Base-by-base conservation (phyloP, 1,139 yeast species). In the Protomyces arabidopsidicola region DNA sequence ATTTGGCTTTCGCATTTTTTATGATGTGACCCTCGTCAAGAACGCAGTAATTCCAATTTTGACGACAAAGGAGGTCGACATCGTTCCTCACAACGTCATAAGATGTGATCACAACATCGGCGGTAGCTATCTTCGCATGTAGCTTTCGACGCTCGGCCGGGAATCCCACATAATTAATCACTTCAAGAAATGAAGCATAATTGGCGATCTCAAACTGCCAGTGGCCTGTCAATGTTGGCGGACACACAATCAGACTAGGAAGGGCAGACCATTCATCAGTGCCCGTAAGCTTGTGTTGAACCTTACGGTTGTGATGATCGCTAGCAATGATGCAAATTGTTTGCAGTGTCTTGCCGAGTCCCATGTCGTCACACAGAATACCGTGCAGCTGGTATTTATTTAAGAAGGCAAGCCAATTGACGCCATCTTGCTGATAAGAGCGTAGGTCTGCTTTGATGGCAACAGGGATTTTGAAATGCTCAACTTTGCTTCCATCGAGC, bases 321-420 rank as follows among this genome's bases (percentile, higher is more conserved):
- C 97, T 90, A 0, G 98, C 88, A 63, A 95, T 90, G 69, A 95
- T 93, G 77, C 98, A 95, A 72, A 95, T 90, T 0, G 98, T 91
- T 75, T 95, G 99, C 67, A 95, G 80, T 0, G 99, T 95, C 74
- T 95, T 95, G 65, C 99, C 99, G 45, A 95, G 81, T 12, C 99
- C 99, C 99, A 95, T 95, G 83, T 95, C 99, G 75, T 95, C 99
- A 83, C 98, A 93, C 60, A 95, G 78, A 71, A 95, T 90, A 60
- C 98, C 99, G 76, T 95, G 98, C 60, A 95, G 78, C 74, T 93
- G 97, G 72, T 95, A 95, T 72, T 89, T 89, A 77, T 93, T 95
- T 72, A 95, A 81, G 73, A 95, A 95, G 16, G 97, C 97, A 64
- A 95, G 79, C 99, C 99, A 95, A 73, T 93, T 95, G 53, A 95